These are phyloP conservation scores for Aspergillus quadrilineatus DNA, from an alignment of 2,329 filamentous ascomycete genomes.

Conservation along the genomic window DNA sequence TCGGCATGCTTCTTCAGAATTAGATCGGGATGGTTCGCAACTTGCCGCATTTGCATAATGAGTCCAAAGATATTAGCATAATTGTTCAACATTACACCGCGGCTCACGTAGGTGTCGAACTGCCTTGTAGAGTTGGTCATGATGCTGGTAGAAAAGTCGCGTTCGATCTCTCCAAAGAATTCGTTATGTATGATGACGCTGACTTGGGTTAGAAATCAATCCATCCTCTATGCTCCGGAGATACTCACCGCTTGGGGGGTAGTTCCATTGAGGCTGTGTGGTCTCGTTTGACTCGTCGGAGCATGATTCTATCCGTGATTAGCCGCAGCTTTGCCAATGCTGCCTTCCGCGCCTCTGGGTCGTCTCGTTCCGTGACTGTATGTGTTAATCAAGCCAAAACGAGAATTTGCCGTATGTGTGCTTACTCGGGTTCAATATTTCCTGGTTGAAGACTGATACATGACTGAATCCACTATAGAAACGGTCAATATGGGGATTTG, in stretches of 20 bases:
- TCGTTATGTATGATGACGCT: slow-evolving; percentile 82
- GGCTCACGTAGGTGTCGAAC: slow-evolving; percentile 93
- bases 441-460: slow-evolving; percentile 88
- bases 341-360: slow-evolving; percentile 56
- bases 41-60: slow-evolving; percentile 99
- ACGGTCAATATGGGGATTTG: slow-evolving; percentile 6
- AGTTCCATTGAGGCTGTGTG: slow-evolving; percentile 94
- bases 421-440: slow-evolving; percentile 76
- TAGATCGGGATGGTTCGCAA: slow-evolving; percentile 92
- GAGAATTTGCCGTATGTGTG: not conserved
- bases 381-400: slow-evolving; percentile 11
- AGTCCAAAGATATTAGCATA: slow-evolving; percentile 99
- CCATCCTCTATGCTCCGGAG: no score
- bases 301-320: slow-evolving; percentile 91
- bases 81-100: slow-evolving; percentile 92
- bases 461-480: slow-evolving; percentile 57
- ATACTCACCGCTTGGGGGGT: slow-evolving; percentile 73
- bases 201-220: slow-evolving; percentile 9
- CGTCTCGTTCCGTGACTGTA: slow-evolving; percentile 56
- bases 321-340: slow-evolving; percentile 81
- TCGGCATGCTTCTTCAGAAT: slow-evolving; percentile 84
- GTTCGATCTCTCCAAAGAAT: slow-evolving; percentile 95
- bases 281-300: slow-evolving; percentile 90
- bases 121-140: slow-evolving; percentile 87
- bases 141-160: slow-evolving; percentile 91